Base-by-base conservation (phyloP, 805 yeast genomes). In the Candida lessepsii region DNA sequence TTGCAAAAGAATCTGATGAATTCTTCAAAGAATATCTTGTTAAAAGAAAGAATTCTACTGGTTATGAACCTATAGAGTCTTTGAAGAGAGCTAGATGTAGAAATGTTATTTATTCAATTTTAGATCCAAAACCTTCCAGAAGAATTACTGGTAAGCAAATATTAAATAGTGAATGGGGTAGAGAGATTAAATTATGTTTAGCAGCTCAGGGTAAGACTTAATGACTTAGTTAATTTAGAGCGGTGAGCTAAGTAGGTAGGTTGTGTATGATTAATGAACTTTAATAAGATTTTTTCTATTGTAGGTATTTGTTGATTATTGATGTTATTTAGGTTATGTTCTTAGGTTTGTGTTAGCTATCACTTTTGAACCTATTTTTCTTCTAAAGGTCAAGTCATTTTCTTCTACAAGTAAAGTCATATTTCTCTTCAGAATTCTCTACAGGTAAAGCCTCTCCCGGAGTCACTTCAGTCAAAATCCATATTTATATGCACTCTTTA, bases 111-210 rank as follows among this genome's bases (percentile, higher is more conserved):
- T 91, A 91, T 60, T 86, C 96, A 15, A 85, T 93, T 40, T 68
- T 93, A 51, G 98, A 93, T 57, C 99, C 99, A 1, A 80, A 83
- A 24, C 95, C 99, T 3, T 68, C 75, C 10, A 75, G 97, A 51
- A 75, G 98, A 58, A 85, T 93, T 48, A 90, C 86, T 18, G 95
- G 95, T 10, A 78, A 79, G 51, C 97, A 91, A 63, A 79, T 90
- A 19, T 68, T 93, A 57, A 89, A 85, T 56, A 83, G 93, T 58
- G 98, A 93, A 61, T 91, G 98, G 98, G 96, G 95, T 0, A 70
- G 97, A 44, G 95, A 87, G 57, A 89, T 91, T 47, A 73, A 67
- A 43, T 81, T 86, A 19, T 89, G 96, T 59, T 80, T 75, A 25
- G 84, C 86, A 17, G 90, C 86, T 10, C 80, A 73, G 23, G 64